Evolutionary conservation across 495 filamentous ascomycete genomes (phyloP), one percentile per base, ranked within the genome.

Genomic region (Diplogelasinospora grovesii): DNA sequence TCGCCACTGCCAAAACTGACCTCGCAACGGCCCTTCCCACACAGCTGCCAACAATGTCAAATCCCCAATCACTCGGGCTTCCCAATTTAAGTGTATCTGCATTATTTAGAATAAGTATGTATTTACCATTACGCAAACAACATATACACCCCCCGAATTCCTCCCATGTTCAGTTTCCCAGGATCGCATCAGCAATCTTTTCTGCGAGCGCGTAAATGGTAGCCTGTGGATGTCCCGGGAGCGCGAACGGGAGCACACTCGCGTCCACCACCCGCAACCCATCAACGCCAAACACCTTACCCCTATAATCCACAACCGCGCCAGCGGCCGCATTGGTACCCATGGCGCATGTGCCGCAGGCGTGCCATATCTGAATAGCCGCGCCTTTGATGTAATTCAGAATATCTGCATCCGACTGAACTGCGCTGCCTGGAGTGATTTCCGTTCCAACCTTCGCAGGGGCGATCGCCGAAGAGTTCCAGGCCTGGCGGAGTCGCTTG

Each of bases 301-400:
- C 71, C 3, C 52, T 51, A 16, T 59, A 58, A 50, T 81, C 78
- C 4, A 68, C 39, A 13, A 42, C 39, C 7, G 29, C 39, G 4
- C 29, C 30, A 10, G 39, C 22, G 2, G 20, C 10, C 7, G 20
- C 29, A 9, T 18, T 35, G 9, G 10, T 43, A 0, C 77, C 75
- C 75, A 78, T 79, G 29, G 63, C 66, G 50, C 70, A 72, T 4
- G 74, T 80, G 39, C 41, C 53, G 5, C 60, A 50, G 3, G 72
- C 74, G 58, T 81, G 77, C 39, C 55, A 75, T 7, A 77, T 54
- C 8, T 69, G 64, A 13, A 45, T 52, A n/a, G 68, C 44, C 35
- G 32, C 68, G 19, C 54, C 14, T 36, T 53, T 44, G 26, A 79
- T 69, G 31, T 39, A 65, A 4, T 49, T 48, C 15, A 63, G 50